These are phyloP conservation scores for Amanita rubescens DNA, from an alignment of 768 basidiomycete species.

Conservation along the genomic window DNA sequence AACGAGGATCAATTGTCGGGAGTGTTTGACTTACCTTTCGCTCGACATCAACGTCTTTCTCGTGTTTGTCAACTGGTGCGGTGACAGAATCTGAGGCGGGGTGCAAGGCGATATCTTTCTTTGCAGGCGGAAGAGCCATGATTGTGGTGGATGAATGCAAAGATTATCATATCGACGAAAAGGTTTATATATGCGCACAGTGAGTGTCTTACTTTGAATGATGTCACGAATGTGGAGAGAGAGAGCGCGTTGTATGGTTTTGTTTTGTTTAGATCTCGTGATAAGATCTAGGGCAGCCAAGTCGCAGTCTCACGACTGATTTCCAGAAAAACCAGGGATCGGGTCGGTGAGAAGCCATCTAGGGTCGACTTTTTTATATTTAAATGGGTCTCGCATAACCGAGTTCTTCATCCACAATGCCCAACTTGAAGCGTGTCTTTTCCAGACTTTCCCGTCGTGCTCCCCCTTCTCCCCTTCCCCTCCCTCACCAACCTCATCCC, in stretches of 20 bases:
- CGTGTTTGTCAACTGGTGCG: constrained; percentile 51
- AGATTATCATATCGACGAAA: not conserved
- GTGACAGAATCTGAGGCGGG: constrained; percentile 56
- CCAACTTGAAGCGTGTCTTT: not conserved
- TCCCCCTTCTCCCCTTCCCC: not conserved
- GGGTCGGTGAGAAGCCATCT: no score
- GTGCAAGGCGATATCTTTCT: constrained; percentile 52
- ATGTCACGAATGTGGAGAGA: not conserved
- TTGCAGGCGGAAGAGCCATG: constrained; percentile 64
- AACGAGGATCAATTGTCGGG: not conserved
- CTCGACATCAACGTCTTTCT: constrained; percentile 68
- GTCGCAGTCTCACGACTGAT: no score
- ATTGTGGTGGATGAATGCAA: constrained; percentile 1
- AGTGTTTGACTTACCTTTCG: constrained; percentile 45
- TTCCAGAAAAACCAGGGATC: no score
- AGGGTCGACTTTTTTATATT: no score
- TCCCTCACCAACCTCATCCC: not conserved
- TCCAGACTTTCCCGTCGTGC: not conserved
- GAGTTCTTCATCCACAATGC: not conserved
- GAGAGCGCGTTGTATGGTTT: no score
- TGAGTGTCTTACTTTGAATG: not conserved
- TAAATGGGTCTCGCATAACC: no score
- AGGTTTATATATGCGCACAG: not conserved
- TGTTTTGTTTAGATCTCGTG: no score
- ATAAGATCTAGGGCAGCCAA: no score